These are phyloP conservation scores for Wickerhamiella lipophila DNA, from an alignment of 805 yeast species.

Conservation along the genomic window DNA sequence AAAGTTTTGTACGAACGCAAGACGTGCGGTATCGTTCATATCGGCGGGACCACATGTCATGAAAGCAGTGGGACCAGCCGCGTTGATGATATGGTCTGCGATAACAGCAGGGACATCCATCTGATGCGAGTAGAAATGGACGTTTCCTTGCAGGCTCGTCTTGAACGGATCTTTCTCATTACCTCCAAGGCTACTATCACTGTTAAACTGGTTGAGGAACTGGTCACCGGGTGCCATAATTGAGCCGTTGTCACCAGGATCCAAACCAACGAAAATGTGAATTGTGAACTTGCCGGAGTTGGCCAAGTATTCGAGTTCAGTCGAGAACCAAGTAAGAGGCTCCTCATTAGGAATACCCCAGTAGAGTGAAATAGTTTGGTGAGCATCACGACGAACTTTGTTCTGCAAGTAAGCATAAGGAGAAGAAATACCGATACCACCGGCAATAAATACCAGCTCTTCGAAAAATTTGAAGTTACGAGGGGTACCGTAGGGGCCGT, in stretches of 20 bases:
- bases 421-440: slow-evolving; percentile 13
- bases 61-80: slow-evolving; percentile 14
- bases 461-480: slow-evolving; percentile 13
- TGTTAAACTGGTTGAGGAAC: slow-evolving; percentile 10
- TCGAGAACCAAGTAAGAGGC: slow-evolving; percentile 13
- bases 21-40: slow-evolving; percentile 18
- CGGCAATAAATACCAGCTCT: slow-evolving; percentile 11
- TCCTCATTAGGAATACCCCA: slow-evolving; percentile 14
- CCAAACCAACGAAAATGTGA: slow-evolving; percentile 13
- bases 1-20: slow-evolving; percentile 17
- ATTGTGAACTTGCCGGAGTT: slow-evolving; percentile 11
- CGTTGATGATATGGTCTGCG: slow-evolving; percentile 8
- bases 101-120: slow-evolving; percentile 9
- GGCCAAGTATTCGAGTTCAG: slow-evolving; percentile 11
- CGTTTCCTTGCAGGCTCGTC: slow-evolving; percentile 7
- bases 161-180: slow-evolving; percentile 11
- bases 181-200: slow-evolving; percentile 4
- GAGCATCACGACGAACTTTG: slow-evolving; percentile 12
- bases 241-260: slow-evolving; percentile 10
- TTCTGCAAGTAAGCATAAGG: slow-evolving; percentile 11
- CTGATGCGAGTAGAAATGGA: slow-evolving; percentile 12
- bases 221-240: slow-evolving; percentile 9
- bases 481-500: slow-evolving; percentile 11
- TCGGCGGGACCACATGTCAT: slow-evolving; percentile 20
- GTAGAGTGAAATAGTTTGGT: slow-evolving; percentile 11